These are phyloP conservation scores for Neltuma alba DNA, from an alignment of 306 rosid species.

Conservation along the genomic window DNA sequence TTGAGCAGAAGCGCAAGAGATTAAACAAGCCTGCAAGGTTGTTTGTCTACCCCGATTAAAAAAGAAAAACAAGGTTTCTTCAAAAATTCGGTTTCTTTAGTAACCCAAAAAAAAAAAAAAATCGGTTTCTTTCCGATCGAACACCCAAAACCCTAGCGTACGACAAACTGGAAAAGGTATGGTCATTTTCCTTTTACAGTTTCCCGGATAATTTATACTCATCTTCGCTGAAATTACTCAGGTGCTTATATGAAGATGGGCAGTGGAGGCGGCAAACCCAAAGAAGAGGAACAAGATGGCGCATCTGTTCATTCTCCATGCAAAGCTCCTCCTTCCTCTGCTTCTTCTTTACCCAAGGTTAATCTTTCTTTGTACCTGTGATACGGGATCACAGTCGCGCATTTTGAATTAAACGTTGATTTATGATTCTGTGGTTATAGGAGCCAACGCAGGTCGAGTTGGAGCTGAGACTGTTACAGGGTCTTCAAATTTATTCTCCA, in stretches of 20 bases:
- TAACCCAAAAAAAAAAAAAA: too few species aligned
- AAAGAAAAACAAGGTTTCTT: not conserved
- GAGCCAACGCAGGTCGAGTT: constrained; percentile 84
- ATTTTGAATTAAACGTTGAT: not conserved
- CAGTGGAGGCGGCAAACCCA: constrained; percentile 69
- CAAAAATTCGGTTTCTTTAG: not conserved
- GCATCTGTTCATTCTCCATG: constrained; percentile 97
- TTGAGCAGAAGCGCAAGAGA: not conserved
- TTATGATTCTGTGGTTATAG: constrained; percentile 46
- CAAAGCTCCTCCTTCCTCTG: constrained; percentile 95
- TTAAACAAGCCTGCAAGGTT: too few species aligned
- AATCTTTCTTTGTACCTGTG: constrained; percentile 18
- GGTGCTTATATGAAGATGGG: constrained; percentile 41
- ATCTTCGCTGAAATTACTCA: not conserved
- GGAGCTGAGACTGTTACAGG: constrained; percentile 82
- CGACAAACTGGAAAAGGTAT: constrained; percentile 16
- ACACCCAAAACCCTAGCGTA: constrained; percentile 48
- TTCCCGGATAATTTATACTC: not conserved
- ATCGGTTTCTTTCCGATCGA: constrained; percentile 29
- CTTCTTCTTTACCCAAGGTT: constrained; percentile 90
- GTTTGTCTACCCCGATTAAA: not conserved
- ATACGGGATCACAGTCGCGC: not conserved
- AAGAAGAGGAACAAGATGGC: constrained; percentile 95
- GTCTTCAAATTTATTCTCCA: constrained; percentile 83
- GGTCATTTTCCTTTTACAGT: constrained; percentile 3